A percentile compares a stretch with the other conserved stretches of the same genome.
These are phyloP conservation scores for Orbilia blumenaviensis DNA, from an alignment of 2,329 filamentous ascomycete species.

Conservation along the genomic window DNA sequence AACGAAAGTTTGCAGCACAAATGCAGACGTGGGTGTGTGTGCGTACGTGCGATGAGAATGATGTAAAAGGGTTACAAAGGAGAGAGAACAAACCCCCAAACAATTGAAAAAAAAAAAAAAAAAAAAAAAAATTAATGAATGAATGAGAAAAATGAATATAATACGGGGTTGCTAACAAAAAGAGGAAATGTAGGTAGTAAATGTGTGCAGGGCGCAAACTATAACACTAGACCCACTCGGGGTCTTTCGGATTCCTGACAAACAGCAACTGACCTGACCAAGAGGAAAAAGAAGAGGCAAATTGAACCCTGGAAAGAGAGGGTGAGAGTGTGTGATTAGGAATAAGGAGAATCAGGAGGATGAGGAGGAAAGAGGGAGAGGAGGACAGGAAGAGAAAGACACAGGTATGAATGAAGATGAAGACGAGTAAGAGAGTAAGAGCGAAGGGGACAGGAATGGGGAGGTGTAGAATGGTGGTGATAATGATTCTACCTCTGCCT, in stretches of 20 bases:
- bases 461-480: conserved; percentile 49
- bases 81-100: conserved; percentile 33
- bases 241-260: conserved; percentile 45
- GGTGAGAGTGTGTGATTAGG: background rate
- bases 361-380: conserved; percentile 19
- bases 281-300: conserved; percentile 1
- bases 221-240: conserved; percentile 24
- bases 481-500: conserved; percentile 33
- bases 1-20: background rate
- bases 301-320: background rate
- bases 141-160: background rate
- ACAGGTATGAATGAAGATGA: background rate
- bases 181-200: background rate
- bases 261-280: conserved; percentile 8
- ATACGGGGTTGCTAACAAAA: background rate
- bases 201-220: conserved; percentile 13
- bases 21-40: background rate
- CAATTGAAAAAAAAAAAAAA: conserved; percentile 36
- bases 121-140: conserved; percentile 29
- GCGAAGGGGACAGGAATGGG: conserved; percentile 7
- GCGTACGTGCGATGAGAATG: conserved; percentile 33
- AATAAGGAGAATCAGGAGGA: conserved; percentile 16
- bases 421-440: background rate
- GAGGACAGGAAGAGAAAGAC: conserved; percentile 22
- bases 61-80: conserved; percentile 52